Evolutionary conservation across 805 yeast genomes (phyloP).

Genomic region (Pichia exigua): DNA sequence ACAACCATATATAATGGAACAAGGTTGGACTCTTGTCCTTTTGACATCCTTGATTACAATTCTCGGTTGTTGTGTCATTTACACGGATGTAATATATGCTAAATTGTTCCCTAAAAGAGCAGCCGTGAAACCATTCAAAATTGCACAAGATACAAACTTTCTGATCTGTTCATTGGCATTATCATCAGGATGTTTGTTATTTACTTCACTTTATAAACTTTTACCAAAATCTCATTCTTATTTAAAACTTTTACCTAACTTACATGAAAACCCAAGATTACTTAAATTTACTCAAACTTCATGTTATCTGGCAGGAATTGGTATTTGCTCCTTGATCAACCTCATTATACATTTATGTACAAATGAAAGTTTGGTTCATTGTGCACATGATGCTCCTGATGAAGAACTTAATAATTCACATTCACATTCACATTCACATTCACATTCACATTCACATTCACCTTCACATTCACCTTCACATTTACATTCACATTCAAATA

Average conservation of each 20-base stretch:
- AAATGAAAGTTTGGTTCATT: constrained; percentile 77
- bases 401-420: not conserved
- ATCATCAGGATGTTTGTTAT: constrained; percentile 73
- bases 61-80: constrained; percentile 62
- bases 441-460: not conserved
- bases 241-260: constrained; percentile 27
- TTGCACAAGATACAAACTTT: constrained; percentile 54
- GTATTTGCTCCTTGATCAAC: constrained; percentile 54
- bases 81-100: constrained; percentile 46
- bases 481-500: not conserved
- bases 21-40: constrained; percentile 60
- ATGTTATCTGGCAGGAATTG: constrained; percentile 43
- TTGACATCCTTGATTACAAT: constrained; percentile 66
- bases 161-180: constrained; percentile 69
- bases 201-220: constrained; percentile 70
- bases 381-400: constrained; percentile 49
- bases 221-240: constrained; percentile 61
- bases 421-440: not conserved
- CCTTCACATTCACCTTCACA: not conserved
- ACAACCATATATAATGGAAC: constrained; percentile 20
- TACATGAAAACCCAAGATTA: constrained; percentile 17
- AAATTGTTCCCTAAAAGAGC: constrained; percentile 36
- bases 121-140: constrained; percentile 37
- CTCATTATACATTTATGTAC: constrained; percentile 63
- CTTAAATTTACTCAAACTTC: constrained; percentile 39